phyloP scores from a whole-genome alignment of 352 stramenopile genomes.

The Globisporangium acanthophoron region DNA sequence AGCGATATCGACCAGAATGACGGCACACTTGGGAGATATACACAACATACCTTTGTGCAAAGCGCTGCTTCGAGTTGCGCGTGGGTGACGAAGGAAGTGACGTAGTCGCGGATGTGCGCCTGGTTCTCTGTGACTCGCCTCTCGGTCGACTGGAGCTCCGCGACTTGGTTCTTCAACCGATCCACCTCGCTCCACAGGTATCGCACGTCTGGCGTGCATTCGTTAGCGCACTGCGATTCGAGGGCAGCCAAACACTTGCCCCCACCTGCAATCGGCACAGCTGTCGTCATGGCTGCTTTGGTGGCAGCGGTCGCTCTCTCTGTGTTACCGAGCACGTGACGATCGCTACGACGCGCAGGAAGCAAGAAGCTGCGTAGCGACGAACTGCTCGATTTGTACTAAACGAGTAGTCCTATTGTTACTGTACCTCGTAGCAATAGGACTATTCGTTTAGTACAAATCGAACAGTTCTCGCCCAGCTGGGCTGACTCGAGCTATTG shows the following conservation, averaged over 20 bases:
- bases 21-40: not conserved
- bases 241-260: not conserved
- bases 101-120: constrained; percentile 23
- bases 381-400: no score
- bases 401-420: no score
- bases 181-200: constrained; percentile 58
- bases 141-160: constrained; percentile 28
- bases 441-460: no score
- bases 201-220: constrained; percentile 21
- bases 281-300: not conserved
- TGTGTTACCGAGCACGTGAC: no score
- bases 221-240: not conserved
- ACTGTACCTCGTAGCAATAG: no score
- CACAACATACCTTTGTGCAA: constrained; percentile 37
- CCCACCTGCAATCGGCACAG: constrained; percentile 9
- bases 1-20: no score
- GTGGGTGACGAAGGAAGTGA: constrained; percentile 47
- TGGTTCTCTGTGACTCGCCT: constrained; percentile 24
- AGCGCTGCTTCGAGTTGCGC: constrained; percentile 57
- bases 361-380: no score
- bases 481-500: no score
- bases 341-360: not conserved
- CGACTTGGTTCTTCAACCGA: constrained; percentile 45
- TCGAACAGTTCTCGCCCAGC: no score
- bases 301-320: not conserved